These are phyloP conservation scores for Vaccinium vitisidaea DNA, from an alignment of 148 eudicot species.

Conservation along the genomic window DNA sequence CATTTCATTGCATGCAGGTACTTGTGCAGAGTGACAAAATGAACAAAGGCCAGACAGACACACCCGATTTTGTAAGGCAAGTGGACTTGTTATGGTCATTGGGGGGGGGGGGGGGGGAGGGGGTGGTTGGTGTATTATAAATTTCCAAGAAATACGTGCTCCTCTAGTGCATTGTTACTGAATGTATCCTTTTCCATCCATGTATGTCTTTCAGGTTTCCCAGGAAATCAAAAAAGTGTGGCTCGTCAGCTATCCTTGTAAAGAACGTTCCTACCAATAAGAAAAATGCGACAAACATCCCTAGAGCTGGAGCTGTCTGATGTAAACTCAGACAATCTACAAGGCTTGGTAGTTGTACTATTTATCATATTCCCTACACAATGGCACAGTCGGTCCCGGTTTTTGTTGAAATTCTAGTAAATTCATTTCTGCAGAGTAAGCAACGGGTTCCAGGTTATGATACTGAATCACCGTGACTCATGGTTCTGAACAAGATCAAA, in stretches of 20 bases:
- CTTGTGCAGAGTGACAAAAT: constrained; percentile 26
- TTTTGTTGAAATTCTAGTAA: background rate
- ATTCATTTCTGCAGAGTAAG: background rate
- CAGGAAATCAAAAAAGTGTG: constrained; percentile 31
- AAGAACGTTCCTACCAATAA: constrained; percentile 36
- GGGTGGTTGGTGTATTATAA: too few species aligned
- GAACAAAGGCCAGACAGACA: constrained; percentile 22
- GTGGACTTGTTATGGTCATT: constrained; percentile 14
- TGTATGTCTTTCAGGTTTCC: constrained; percentile 35
- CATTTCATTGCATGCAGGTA: constrained; percentile 29
- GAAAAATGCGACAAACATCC: constrained; percentile 24
- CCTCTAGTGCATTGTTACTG: background rate
- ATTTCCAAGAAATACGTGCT: background rate
- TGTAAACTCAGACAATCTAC: constrained; percentile 1
- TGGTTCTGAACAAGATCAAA: too few species aligned
- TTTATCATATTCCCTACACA: background rate
- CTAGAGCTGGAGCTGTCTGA: constrained; percentile 20
- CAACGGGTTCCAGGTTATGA: background rate
- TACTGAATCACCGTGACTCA: background rate
- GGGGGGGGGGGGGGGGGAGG: too few species aligned
- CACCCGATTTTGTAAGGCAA: constrained; percentile 29
- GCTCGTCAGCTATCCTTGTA: constrained; percentile 46
- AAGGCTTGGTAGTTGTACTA: constrained; percentile 5
- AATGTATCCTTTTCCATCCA: background rate
- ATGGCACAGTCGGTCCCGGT: background rate